Evolutionary conservation across 1,284 basidiomycete genomes (phyloP).

Genomic region (Neonothopanus nambi): DNA sequence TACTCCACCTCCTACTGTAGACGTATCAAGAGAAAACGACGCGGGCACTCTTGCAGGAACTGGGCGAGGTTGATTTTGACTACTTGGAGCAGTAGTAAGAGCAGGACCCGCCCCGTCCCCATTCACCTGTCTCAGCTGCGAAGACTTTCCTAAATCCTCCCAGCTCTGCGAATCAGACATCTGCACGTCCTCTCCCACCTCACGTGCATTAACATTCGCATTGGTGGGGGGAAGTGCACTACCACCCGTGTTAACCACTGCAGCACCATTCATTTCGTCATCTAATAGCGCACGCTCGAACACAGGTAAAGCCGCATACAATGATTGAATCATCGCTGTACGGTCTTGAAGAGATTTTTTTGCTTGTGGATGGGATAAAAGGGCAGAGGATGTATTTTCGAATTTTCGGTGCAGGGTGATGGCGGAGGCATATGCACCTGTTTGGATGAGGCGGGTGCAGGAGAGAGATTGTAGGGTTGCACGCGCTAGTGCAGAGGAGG

Average conservation of each 20-base stretch:
- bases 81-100: background rate
- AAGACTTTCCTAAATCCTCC: conserved; percentile 1
- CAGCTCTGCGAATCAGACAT: conserved; percentile 9
- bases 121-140: background rate
- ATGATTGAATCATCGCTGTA: conserved; percentile 68
- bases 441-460: conserved; percentile 76
- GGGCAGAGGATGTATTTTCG: conserved; percentile 30
- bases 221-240: background rate
- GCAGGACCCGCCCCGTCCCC: background rate
- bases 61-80: background rate
- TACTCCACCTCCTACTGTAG: background rate
- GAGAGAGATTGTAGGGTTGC: conserved; percentile 78
- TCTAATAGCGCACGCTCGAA: conserved; percentile 59
- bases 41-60: background rate
- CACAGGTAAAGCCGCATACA: conserved; percentile 58
- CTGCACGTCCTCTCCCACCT: background rate
- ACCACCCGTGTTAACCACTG: background rate
- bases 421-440: conserved; percentile 70
- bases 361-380: background rate
- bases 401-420: conserved; percentile 76
- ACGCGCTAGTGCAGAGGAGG: conserved; percentile 25
- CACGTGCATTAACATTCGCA: background rate
- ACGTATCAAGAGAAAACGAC: conserved; percentile 5
- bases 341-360: conserved; percentile 43
- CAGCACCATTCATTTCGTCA: conserved; percentile 41